A percentile compares a stretch with the other conserved stretches of the same genome.
These are phyloP conservation scores for Fagus sylvatica DNA, from an alignment of 306 rosid species.

Conservation along the genomic window DNA sequence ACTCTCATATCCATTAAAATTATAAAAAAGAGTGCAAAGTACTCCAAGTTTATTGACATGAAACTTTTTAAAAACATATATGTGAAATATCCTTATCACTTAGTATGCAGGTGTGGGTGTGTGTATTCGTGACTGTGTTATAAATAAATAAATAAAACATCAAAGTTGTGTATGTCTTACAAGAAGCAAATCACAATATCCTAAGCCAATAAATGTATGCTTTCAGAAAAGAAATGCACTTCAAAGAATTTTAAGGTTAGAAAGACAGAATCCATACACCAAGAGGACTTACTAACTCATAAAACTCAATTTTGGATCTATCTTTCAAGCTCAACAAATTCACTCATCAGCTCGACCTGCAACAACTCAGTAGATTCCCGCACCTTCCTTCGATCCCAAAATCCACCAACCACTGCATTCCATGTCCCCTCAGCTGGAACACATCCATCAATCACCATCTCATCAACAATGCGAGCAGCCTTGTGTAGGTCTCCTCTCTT, in stretches of 20 bases:
- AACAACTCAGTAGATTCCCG: constrained; percentile 59
- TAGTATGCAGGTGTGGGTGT: too few species aligned
- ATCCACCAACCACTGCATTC: constrained; percentile 57
- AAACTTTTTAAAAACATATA: too few species aligned
- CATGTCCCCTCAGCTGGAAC: constrained; percentile 63
- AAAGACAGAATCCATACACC: background rate
- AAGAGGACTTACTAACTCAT: background rate
- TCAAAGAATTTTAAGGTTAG: background rate
- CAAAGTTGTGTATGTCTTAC: too few species aligned
- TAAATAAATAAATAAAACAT: too few species aligned
- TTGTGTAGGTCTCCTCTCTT: constrained; percentile 68
- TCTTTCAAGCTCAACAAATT: constrained; percentile 27
- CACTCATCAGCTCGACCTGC: constrained; percentile 46
- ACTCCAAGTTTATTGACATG: too few species aligned
- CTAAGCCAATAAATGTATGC: too few species aligned
- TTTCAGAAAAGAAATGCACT: background rate
- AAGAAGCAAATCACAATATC: too few species aligned
- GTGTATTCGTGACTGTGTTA: too few species aligned
- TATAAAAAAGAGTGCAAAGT: too few species aligned
- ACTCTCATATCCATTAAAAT: too few species aligned
- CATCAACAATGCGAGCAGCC: constrained; percentile 71
- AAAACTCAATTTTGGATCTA: constrained; percentile 24
- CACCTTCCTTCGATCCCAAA: constrained; percentile 69
- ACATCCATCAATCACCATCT: constrained; percentile 77
- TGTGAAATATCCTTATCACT: too few species aligned